Evolutionary conservation across 2,329 filamentous ascomycete species (phyloP), one percentile per base, ranked within the genome.

Genomic region (Mycosphaerella arachidis): DNA sequence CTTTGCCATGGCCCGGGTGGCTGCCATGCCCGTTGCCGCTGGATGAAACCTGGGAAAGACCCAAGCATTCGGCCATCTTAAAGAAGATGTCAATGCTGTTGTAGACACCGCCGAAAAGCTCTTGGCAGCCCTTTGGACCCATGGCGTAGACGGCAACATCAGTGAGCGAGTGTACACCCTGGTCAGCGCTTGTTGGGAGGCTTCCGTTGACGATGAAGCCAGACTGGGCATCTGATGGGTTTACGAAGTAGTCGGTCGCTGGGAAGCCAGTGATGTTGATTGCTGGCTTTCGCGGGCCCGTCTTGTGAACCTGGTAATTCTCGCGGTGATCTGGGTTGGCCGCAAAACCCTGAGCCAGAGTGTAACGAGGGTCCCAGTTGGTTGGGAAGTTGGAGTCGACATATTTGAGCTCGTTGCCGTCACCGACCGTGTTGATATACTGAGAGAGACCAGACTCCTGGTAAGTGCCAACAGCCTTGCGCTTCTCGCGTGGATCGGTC

Each of bases 321-420:
- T 95, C 91, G 24, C 89, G 82, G 68, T 82, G 85, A 73, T 95
- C 91, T 0, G 91, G 91, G 70, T 83, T 82, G 33, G 89, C 89
- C 53, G 81, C 84, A 35, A 91, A 75, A 55, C 91, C 91, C 45
- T 86, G 82, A 58, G 89, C 90, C 54, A 95, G 84, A 59, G 89
- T 88, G 76, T 93, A 94, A 33, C 91, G 84, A 13, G 91, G 91
- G 72, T 91, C 88, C 90, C 91, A 94, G 79, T 91, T 91, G 63
- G 84, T 80, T 20, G 91, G 91, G 81, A 94, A 95, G 67, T 84
- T 81, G 55, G 88, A 87, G 24, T 89, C 89, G 67, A 82, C 82
- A 79, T 93, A 93, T 59, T 77, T 77, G 6, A 85, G 74, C 60
- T 80, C 77, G 54, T 84, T 83, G n/a, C 27, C 48, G 18, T 50